phyloP scores from a whole-genome alignment of 495 filamentous ascomycete species.

The Pyrenula massariospora region DNA sequence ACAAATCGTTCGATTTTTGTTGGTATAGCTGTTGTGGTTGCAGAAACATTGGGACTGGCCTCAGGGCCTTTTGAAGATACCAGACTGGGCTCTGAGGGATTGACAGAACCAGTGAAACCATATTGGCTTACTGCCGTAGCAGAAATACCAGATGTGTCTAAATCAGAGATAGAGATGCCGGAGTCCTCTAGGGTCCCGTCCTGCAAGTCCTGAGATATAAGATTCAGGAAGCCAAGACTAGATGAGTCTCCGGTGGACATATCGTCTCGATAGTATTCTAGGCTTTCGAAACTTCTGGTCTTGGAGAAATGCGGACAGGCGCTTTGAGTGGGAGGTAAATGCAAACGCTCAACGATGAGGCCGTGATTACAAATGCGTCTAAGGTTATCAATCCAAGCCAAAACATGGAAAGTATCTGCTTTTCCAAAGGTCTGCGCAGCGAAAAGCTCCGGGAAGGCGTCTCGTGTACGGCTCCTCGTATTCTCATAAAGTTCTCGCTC shows the following conservation, averaged over 20 bases:
- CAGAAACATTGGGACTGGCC: not conserved
- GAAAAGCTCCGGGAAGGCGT: conserved; percentile 1
- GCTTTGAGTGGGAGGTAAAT: no score
- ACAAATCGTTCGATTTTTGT: not conserved
- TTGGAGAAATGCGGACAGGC: no score
- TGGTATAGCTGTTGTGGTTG: not conserved
- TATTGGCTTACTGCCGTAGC: no score
- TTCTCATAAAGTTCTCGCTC: conserved; percentile 4
- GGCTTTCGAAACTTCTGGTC: not conserved
- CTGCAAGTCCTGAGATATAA: not conserved
- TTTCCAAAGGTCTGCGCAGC: not conserved
- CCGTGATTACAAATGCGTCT: not conserved
- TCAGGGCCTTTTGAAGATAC: not conserved
- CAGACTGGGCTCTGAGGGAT: not conserved
- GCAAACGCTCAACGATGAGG: no score
- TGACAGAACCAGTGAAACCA: no score
- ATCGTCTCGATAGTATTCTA: not conserved
- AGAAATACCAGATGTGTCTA: no score
- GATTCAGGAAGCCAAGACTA: not conserved
- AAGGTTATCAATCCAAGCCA: not conserved
- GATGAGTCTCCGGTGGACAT: not conserved
- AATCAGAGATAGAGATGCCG: no score
- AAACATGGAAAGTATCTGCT: not conserved
- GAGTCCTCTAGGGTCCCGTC: no score
- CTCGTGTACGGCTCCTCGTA: conserved; percentile 3